Evolutionary conservation across 345 rosid species (phyloP).

Genomic region (thale cress (Arabidopsis thaliana)): TAIR10.1 NC_003075.7:17460001-17460500

Average conservation of each 20-base stretch:
- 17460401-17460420: neutral
- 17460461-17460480: slow-evolving; percentile 36
- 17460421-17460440: slow-evolving; percentile 4
- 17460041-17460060: neutral
- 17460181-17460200: neutral
- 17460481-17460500: slow-evolving; percentile 18
- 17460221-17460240: neutral
- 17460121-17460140: neutral
- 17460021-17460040: neutral
- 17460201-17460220: neutral
- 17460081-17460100: slow-evolving; percentile 25
- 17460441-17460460: slow-evolving; percentile 27
- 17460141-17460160: slow-evolving; percentile 9
- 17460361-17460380: neutral
- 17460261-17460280: slow-evolving; percentile 16
- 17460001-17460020: slow-evolving; percentile 20
- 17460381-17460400: neutral
- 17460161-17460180: slow-evolving; percentile 13
- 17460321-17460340: neutral
- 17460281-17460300: neutral
- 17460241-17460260: neutral
- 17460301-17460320: neutral
- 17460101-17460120: neutral
- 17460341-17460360: neutral
- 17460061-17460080: slow-evolving; percentile 33